phyloP scores from a whole-genome alignment of 2,329 filamentous ascomycete species.

The Fusarium sp. region DNA sequence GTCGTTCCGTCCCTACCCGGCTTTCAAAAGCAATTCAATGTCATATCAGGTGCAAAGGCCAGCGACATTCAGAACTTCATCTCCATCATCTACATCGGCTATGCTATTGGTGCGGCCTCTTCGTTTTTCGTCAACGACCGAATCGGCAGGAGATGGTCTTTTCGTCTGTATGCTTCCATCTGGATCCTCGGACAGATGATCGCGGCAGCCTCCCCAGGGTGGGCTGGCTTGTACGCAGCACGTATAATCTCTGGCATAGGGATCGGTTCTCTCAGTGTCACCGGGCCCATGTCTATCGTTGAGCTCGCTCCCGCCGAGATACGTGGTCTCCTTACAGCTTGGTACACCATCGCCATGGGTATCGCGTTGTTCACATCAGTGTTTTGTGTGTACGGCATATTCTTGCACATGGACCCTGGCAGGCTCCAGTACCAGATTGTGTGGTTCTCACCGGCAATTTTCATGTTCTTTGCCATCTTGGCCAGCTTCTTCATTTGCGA shows the following conservation, averaged over 20 bases:
- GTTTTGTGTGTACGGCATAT: slow-evolving; percentile 51
- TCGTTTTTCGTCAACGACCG: slow-evolving; percentile 37
- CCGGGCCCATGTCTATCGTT: slow-evolving; percentile 51
- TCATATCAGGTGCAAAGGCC: slow-evolving; percentile 17
- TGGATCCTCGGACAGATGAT: slow-evolving; percentile 51
- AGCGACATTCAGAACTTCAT: slow-evolving; percentile 19
- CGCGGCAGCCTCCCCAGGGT: slow-evolving; percentile 43
- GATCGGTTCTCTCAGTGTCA: slow-evolving; percentile 53
- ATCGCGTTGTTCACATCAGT: slow-evolving; percentile 45
- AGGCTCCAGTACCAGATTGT: slow-evolving; percentile 46
- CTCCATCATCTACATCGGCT: slow-evolving; percentile 28
- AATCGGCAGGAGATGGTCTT: slow-evolving; percentile 54
- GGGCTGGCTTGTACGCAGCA: slow-evolving; percentile 48
- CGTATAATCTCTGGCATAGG: slow-evolving; percentile 53
- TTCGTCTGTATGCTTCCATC: slow-evolving; percentile 51
- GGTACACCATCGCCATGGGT: slow-evolving; percentile 53
- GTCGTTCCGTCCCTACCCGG: slow-evolving; percentile 29
- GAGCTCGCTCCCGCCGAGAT: slow-evolving; percentile 55
- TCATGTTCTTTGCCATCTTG: slow-evolving; percentile 39
- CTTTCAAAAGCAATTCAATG: slow-evolving; percentile 16
- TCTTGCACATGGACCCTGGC: slow-evolving; percentile 16
- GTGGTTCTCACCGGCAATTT: slow-evolving; percentile 39
- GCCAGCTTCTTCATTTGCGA: slow-evolving; percentile 52
- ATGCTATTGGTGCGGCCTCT: slow-evolving; percentile 32
- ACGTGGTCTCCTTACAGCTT: slow-evolving; percentile 51